Evolutionary conservation across 306 rosid genomes (phyloP).

Genomic region (Casuarina equisetifolia): DNA sequence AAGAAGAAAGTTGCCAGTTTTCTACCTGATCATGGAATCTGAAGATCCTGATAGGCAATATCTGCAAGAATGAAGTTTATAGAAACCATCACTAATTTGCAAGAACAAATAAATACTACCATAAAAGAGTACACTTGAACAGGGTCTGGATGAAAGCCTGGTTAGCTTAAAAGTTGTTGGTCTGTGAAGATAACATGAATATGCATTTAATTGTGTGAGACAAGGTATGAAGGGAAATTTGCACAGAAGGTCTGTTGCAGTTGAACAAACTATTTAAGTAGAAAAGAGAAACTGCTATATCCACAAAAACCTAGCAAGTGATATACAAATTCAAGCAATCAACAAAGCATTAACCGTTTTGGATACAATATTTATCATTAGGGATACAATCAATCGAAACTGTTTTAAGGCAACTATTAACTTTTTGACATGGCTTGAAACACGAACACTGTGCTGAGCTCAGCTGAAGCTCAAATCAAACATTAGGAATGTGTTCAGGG

Average conservation of each 20-base stretch:
- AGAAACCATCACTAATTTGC: constrained; percentile 20
- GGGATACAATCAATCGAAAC: no score
- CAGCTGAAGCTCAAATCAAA: no score
- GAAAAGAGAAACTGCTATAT: neutral
- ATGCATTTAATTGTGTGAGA: neutral
- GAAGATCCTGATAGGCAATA: constrained; percentile 97
- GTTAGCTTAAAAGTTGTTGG: neutral
- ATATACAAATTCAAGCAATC: neutral
- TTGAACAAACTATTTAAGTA: neutral
- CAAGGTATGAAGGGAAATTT: neutral
- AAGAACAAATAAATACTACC: neutral
- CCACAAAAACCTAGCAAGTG: neutral
- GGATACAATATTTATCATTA: no score
- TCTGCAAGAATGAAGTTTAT: constrained; percentile 49
- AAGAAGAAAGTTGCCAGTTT: constrained; percentile 8
- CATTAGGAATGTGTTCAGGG: no score
- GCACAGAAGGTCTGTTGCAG: neutral
- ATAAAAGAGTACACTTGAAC: neutral
- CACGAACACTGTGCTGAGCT: no score
- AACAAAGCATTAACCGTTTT: neutral
- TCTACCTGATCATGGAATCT: constrained; percentile 98
- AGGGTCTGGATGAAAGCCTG: neutral
- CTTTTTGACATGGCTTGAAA: no score
- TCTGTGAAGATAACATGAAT: neutral
- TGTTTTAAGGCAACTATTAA: no score